Evolutionary conservation across 2,329 filamentous ascomycete genomes (phyloP).

Genomic region (Eutypella sp.): DNA sequence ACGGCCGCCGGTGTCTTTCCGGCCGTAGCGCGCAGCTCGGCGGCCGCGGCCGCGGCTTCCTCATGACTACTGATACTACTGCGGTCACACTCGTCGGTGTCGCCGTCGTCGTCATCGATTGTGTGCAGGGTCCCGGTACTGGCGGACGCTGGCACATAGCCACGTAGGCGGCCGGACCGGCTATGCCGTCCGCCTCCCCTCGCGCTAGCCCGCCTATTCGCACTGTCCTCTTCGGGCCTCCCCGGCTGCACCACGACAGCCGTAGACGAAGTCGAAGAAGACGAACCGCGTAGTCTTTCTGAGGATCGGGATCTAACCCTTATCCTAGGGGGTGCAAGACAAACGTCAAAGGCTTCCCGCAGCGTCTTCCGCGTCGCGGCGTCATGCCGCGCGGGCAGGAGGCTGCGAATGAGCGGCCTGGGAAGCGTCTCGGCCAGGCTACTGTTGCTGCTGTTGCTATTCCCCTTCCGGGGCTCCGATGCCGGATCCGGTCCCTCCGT

Average conservation of each 20-base stretch:
- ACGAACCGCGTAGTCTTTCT: neutral
- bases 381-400: constrained; percentile 61
- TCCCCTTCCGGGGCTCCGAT: neutral
- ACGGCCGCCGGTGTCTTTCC: neutral
- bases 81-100: neutral
- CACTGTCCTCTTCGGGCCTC: neutral
- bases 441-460: constrained; percentile 43
- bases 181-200: neutral
- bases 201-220: neutral
- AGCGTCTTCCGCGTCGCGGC: constrained; percentile 54
- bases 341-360: constrained; percentile 50
- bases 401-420: constrained; percentile 67
- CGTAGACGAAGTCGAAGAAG: neutral
- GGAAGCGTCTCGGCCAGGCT: constrained; percentile 69
- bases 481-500: constrained; percentile 53
- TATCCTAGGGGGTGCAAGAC: constrained; percentile 14
- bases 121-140: neutral
- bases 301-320: neutral
- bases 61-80: neutral
- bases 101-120: neutral
- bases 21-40: neutral
- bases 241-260: neutral
- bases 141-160: neutral
- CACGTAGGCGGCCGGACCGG: neutral
- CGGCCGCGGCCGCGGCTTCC: neutral